Percentiles rank a stretch among this genome's conserved stretches.
Conservation (phyloP, 2,329 filamentous ascomycete species). For the Pseudopithomyces chartarum region DNA sequence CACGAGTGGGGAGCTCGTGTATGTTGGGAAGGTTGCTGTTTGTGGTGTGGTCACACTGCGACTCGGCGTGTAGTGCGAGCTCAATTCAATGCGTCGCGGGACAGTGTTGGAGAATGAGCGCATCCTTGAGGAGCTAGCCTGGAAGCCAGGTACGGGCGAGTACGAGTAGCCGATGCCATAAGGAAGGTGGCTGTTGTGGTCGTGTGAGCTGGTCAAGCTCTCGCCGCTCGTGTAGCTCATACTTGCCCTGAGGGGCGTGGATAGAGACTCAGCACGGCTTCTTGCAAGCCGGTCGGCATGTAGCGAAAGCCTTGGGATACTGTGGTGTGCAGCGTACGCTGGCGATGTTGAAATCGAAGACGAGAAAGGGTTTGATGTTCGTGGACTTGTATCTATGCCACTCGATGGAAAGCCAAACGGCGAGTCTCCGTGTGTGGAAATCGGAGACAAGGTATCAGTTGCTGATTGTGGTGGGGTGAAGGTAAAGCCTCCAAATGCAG, state of each 20-base stretch:
- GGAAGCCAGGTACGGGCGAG: constrained; percentile 47
- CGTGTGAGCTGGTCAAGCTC: constrained; percentile 29
- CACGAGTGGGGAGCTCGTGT: constrained; percentile 46
- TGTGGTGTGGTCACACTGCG: constrained; percentile 44
- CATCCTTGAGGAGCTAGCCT: constrained; percentile 44
- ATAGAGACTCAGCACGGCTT: constrained; percentile 48
- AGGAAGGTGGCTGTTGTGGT: constrained; percentile 37
- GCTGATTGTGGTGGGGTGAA: constrained; percentile 63
- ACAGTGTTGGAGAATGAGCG: constrained; percentile 47
- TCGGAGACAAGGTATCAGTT: constrained; percentile 53
- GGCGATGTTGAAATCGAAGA: constrained; percentile 39
- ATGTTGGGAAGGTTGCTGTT: constrained; percentile 47
- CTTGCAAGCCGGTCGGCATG: constrained; percentile 50
- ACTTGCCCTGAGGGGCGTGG: constrained; percentile 52
- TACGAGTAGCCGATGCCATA: constrained; percentile 48
- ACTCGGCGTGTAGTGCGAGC: constrained; percentile 44
- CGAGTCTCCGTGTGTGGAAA: constrained; percentile 48
- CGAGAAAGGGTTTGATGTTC: constrained; percentile 47
- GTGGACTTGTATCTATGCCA: constrained; percentile 41
- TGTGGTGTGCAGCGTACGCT: constrained; percentile 44
- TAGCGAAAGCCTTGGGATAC: constrained; percentile 49
- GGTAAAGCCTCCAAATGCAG: constrained; percentile 69
- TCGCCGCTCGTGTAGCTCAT: constrained; percentile 50
- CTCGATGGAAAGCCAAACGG: constrained; percentile 47
- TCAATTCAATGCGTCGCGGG: constrained; percentile 48